Evolutionary conservation across 2,329 filamentous ascomycete genomes (phyloP).

Genomic region (Rachicladosporium sp.): DNA sequence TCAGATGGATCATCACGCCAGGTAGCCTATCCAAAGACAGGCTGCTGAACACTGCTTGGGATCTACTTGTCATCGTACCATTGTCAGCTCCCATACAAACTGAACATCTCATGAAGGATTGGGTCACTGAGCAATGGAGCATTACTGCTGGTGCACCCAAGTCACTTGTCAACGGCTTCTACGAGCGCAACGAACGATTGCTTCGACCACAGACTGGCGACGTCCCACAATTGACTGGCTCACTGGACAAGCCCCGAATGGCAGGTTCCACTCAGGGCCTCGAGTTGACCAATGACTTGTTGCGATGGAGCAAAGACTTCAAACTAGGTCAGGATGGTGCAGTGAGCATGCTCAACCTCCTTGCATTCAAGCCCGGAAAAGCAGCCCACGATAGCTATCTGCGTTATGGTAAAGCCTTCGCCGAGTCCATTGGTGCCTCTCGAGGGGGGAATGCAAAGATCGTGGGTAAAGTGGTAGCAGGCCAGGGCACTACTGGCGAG

Average conservation of each 20-base stretch:
- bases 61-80: slow-evolving; percentile 36
- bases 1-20: slow-evolving; percentile 40
- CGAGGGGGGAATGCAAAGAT: slow-evolving; percentile 50
- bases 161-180: slow-evolving; percentile 24
- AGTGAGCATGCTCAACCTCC: slow-evolving; percentile 52
- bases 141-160: slow-evolving; percentile 33
- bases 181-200: slow-evolving; percentile 27
- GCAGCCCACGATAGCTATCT: slow-evolving; percentile 40
- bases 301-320: slow-evolving; percentile 37
- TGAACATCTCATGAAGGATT: slow-evolving; percentile 12
- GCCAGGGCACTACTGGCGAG: slow-evolving; percentile 16
- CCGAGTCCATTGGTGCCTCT: slow-evolving; percentile 34
- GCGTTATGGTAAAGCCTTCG: slow-evolving; percentile 45
- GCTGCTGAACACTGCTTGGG: slow-evolving; percentile 34
- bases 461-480: slow-evolving; percentile 43
- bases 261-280: slow-evolving; percentile 36
- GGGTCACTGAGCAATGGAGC: slow-evolving; percentile 19
- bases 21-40: slow-evolving; percentile 28
- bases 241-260: slow-evolving; percentile 20
- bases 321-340: slow-evolving; percentile 26
- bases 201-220: slow-evolving; percentile 20
- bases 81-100: slow-evolving; percentile 14
- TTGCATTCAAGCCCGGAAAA: slow-evolving; percentile 43
- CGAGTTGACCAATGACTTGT: slow-evolving; percentile 41
- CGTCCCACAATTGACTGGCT: slow-evolving; percentile 26